Conservation (phyloP, 2,329 filamentous ascomycete species). For the Penicillium sp. region DNA sequence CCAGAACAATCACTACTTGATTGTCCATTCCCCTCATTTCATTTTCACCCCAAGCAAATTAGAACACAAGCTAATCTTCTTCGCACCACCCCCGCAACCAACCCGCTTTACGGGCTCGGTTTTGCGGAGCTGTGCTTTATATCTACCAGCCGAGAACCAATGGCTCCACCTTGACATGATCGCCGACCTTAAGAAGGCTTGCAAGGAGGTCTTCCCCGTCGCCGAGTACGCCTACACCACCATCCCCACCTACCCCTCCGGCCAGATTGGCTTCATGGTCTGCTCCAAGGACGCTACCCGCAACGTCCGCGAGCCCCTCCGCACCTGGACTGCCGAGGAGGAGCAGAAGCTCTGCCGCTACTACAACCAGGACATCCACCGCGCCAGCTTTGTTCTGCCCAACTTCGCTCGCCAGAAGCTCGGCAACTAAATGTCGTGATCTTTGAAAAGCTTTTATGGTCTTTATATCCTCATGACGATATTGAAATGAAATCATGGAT, state of each 20-base stretch:
- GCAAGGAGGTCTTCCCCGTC: slow-evolving; percentile 92
- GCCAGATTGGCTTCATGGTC: slow-evolving; percentile 99
- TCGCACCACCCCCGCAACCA: slow-evolving; percentile 26
- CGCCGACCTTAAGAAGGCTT: slow-evolving; percentile 88
- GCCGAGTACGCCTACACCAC: slow-evolving; percentile 98
- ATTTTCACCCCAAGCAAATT: slow-evolving; percentile 1
- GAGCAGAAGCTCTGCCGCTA: slow-evolving; percentile 90
- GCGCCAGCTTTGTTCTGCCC: slow-evolving; percentile 84
- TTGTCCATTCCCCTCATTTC: slow-evolving; percentile 4
- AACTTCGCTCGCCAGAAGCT: slow-evolving; percentile 78
- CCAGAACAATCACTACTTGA: slow-evolving; percentile 48
- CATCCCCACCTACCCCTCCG: slow-evolving; percentile 96
- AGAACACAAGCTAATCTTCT: slow-evolving; percentile 18
- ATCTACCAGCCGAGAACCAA: slow-evolving; percentile 78
- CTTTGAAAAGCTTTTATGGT: slow-evolving; percentile 7
- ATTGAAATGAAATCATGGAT: slow-evolving; percentile 11
- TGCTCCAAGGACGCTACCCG: slow-evolving; percentile 86
- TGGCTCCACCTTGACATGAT: slow-evolving; percentile 96
- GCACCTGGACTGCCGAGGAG: slow-evolving; percentile 73
- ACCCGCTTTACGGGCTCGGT: slow-evolving; percentile 24
- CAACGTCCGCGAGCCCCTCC: slow-evolving; percentile 76
- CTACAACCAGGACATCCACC: slow-evolving; percentile 96
- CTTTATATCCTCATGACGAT: slow-evolving; percentile 10
- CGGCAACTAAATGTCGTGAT: slow-evolving; percentile 18
- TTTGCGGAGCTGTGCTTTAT: slow-evolving; percentile 24